These are phyloP conservation scores for Kodamaea alishanica DNA, from an alignment of 1,139 yeast genomes.

Conservation along the genomic window DNA sequence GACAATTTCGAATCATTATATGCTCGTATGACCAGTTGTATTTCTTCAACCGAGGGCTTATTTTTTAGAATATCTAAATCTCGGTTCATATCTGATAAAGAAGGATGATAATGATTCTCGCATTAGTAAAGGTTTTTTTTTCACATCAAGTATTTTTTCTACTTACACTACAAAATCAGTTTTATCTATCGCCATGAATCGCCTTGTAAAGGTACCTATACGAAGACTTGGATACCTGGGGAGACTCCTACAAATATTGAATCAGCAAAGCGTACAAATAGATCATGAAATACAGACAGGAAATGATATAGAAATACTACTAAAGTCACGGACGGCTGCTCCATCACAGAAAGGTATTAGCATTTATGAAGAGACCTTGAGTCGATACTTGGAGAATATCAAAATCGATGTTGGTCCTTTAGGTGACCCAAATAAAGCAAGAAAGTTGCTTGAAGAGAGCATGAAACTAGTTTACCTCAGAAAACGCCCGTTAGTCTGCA, in stretches of 20 bases:
- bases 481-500: slow-evolving; percentile 19
- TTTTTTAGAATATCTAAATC: slow-evolving; percentile 15
- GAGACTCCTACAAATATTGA: too few species aligned
- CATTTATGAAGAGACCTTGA: slow-evolving; percentile 1
- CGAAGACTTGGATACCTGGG: too few species aligned
- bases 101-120: too few species aligned
- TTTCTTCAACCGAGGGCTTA: slow-evolving; percentile 19
- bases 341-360: slow-evolving; percentile 1
- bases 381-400: too few species aligned
- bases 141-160: neutral
- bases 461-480: slow-evolving; percentile 20
- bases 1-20: neutral
- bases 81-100: neutral
- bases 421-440: too few species aligned
- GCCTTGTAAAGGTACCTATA: too few species aligned
- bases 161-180: neutral
- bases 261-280: too few species aligned
- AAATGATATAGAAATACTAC: too few species aligned
- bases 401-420: too few species aligned
- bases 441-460: neutral
- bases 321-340: too few species aligned
- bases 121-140: too few species aligned
- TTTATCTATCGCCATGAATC: neutral
- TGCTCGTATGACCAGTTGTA: slow-evolving; percentile 12
- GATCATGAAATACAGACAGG: too few species aligned